Conservation (phyloP, 495 filamentous ascomycete genomes). For the Podospora tetraspora region DNA sequence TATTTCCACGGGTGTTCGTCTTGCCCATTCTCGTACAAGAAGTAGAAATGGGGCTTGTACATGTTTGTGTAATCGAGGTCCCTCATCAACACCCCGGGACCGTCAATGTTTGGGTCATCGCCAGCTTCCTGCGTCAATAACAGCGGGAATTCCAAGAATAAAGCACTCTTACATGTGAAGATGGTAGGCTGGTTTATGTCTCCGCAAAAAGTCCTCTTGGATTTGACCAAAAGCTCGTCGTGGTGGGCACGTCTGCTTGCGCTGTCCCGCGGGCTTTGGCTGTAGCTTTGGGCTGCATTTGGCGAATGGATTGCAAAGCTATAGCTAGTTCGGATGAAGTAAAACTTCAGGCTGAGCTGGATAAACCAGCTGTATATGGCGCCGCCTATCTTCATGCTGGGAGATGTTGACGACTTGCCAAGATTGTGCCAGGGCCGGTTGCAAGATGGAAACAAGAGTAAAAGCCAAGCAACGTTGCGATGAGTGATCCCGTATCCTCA, state of each 20-base stretch:
- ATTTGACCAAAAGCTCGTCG: neutral
- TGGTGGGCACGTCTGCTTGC: neutral
- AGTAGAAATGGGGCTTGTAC: slow-evolving; percentile 16
- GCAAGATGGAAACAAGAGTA: too few species aligned
- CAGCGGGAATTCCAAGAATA: neutral
- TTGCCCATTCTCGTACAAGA: slow-evolving; percentile 22
- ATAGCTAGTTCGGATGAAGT: neutral
- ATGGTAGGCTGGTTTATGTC: slow-evolving; percentile 2
- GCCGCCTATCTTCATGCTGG: neutral
- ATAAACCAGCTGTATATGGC: neutral
- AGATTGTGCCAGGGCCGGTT: too few species aligned
- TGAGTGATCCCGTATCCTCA: neutral
- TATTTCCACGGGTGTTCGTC: slow-evolving; percentile 25
- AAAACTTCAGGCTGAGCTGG: neutral
- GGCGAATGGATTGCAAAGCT: neutral
- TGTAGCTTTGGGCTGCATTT: neutral
- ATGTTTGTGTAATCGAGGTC: slow-evolving; percentile 16
- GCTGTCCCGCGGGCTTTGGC: neutral
- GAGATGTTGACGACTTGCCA: neutral
- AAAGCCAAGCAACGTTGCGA: too few species aligned
- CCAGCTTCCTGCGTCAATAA: neutral
- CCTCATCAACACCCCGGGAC: slow-evolving; percentile 12
- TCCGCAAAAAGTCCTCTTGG: neutral
- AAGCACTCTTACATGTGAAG: slow-evolving; percentile 2
- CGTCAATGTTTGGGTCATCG: slow-evolving; percentile 14